These are phyloP conservation scores for Ogataea salicorniae DNA, from an alignment of 805 yeast species.

Conservation along the genomic window DNA sequence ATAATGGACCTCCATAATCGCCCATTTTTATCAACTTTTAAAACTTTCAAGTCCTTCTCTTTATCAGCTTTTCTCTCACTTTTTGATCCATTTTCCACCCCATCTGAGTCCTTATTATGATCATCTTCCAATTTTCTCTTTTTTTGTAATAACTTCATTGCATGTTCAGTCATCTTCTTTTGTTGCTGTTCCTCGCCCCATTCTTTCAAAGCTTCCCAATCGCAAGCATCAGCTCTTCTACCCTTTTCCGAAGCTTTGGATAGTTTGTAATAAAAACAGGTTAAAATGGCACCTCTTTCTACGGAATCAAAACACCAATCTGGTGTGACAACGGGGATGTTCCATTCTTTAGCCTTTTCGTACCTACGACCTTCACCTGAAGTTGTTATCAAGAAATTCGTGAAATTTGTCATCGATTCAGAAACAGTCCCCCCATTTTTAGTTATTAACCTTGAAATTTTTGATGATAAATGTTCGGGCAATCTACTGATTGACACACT, in stretches of 20 bases:
- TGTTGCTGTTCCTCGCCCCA: constrained; percentile 12
- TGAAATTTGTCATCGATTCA: constrained; percentile 42
- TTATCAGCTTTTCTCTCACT: constrained; percentile 5
- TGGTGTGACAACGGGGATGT: constrained; percentile 49
- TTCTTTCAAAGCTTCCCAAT: constrained; percentile 30
- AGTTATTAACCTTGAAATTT: constrained; percentile 30
- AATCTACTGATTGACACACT: constrained; percentile 35
- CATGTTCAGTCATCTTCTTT: constrained; percentile 2
- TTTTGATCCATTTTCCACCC: not conserved
- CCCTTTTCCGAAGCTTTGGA: constrained; percentile 16
- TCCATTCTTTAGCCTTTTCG: constrained; percentile 48
- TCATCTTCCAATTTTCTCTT: constrained; percentile 4
- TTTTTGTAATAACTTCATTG: constrained; percentile 2
- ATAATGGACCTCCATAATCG: constrained; percentile 24
- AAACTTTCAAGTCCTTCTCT: constrained; percentile 22
- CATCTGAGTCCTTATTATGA: not conserved
- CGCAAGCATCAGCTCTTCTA: constrained; percentile 30
- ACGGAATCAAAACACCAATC: constrained; percentile 45
- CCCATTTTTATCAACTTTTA: constrained; percentile 19
- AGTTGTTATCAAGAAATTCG: constrained; percentile 44
- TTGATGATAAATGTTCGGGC: constrained; percentile 14
- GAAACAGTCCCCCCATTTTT: constrained; percentile 46
- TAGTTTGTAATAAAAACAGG: constrained; percentile 35
- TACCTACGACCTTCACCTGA: constrained; percentile 50
- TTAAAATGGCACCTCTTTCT: constrained; percentile 39